Base-by-base conservation (phyloP, 2,329 filamentous ascomycete genomes). In the Trichoderma atrobrunneum region DNA sequence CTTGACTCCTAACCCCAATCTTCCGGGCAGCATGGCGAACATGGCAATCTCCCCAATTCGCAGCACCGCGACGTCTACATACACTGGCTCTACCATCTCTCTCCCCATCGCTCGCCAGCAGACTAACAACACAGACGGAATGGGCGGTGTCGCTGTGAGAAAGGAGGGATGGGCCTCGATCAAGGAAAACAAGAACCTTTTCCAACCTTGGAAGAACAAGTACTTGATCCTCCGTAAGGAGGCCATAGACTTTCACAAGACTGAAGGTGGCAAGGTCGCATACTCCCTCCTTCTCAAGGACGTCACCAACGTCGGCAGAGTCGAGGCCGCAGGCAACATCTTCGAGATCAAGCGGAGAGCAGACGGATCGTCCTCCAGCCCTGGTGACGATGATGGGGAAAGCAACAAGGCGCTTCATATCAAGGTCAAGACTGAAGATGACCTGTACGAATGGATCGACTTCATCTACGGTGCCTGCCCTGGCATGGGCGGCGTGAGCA, bases 401-500 rank as follows among this genome's bases (percentile, higher is more conserved):
- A 88, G 91, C 10, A 92, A 91, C 72, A 94, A 93, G 80, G 93
- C 93, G 4, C 89, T 98, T 67, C 94, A 96, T 75, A 96, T 97
- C 81, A 94, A 93, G 80, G 94, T 98, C 77, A 97, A 98, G 83
- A 92, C 91, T 71, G 96, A 99, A 78, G 95, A 97, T 79, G 96
- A 99, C 77, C 90, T 99, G 69, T 99, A 99, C 82, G 94, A 97
- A 78, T 99, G 96, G 96, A 97, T 98, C 78, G 96, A 99, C 82
- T 93, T 95, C 81, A 97, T 99, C 76, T 98, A 98, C 81, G 94
- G 95, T 77, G 92, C 95, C 75, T 98, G 95, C 81, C 96, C 96
- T 21, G 95, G 94, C 74, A 97, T 98, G 94, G 95, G 96, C 74
- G 96, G 96, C 77, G 96, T 99, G 71, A 98, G 95, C 84, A 98